Conservation (phyloP, 1,284 basidiomycete species). For the Heliocybe sulcata region DNA sequence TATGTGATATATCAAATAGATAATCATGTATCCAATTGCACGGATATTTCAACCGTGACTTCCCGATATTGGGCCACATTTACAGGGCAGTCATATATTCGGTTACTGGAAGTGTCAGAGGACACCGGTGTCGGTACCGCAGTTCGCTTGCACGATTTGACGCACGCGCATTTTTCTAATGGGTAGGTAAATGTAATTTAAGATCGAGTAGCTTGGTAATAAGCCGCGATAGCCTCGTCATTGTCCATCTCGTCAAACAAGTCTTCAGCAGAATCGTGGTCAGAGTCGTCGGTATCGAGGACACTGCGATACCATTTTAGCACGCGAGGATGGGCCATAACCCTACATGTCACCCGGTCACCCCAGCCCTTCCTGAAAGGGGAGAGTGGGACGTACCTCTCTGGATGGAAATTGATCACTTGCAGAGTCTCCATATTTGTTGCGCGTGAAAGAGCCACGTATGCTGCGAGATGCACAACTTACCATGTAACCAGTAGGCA, state of each 20-base stretch:
- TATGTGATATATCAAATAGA: no score
- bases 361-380: background rate
- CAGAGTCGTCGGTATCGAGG: background rate
- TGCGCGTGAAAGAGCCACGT: conserved; percentile 23
- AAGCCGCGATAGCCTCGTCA: conserved; percentile 1
- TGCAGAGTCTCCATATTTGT: conserved; percentile 17
- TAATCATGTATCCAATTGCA: no score
- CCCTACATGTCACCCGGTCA: background rate
- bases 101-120: no score
- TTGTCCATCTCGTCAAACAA: conserved; percentile 2
- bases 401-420: conserved; percentile 17
- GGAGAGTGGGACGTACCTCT: conserved; percentile 12
- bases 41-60: no score
- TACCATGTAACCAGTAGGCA: background rate
- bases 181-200: no score
- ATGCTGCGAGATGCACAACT: conserved; percentile 13
- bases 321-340: background rate
- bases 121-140: no score
- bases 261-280: background rate
- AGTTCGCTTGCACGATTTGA: no score
- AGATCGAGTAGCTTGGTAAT: no score
- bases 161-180: no score
- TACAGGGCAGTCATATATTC: no score
- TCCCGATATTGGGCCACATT: no score
- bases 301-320: background rate